phyloP scores from a whole-genome alignment of 1,284 basidiomycete species.

The Lentinula novae-zelandiae region DNA sequence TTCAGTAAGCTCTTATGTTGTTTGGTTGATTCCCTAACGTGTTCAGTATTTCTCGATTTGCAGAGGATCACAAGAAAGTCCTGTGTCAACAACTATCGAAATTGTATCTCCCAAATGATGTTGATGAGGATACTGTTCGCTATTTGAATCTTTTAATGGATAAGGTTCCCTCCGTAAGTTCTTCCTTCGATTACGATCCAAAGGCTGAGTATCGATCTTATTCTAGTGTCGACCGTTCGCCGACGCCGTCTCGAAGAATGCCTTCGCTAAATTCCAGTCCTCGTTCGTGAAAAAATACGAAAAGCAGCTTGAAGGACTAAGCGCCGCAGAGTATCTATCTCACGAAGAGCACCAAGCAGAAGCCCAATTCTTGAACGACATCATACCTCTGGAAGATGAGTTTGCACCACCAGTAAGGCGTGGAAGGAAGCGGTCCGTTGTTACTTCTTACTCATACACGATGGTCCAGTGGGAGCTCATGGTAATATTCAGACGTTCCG shows the following conservation, averaged over 20 bases:
- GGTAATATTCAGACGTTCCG: slow-evolving; percentile 37
- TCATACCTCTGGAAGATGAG: slow-evolving; percentile 46
- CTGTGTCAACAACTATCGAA: slow-evolving; percentile 74
- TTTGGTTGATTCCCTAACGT: background rate
- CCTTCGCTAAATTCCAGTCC: slow-evolving; percentile 73
- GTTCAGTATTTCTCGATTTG: background rate
- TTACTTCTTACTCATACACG: background rate
- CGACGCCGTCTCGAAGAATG: slow-evolving; percentile 74
- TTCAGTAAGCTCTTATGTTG: slow-evolving; percentile 28
- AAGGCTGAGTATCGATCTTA: background rate
- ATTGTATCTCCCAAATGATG: slow-evolving; percentile 69
- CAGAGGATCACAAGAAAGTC: slow-evolving; percentile 77
- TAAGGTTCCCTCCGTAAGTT: slow-evolving; percentile 57
- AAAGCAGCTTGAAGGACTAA: slow-evolving; percentile 66
- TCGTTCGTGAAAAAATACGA: slow-evolving; percentile 69
- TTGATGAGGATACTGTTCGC: slow-evolving; percentile 66
- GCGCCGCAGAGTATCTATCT: slow-evolving; percentile 66
- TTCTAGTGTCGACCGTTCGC: slow-evolving; percentile 69
- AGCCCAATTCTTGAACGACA: slow-evolving; percentile 67
- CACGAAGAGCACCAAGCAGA: slow-evolving; percentile 54
- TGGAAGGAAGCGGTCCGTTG: slow-evolving; percentile 41
- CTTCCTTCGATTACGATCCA: background rate
- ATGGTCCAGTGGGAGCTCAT: background rate
- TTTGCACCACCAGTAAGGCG: slow-evolving; percentile 28
- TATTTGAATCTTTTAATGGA: slow-evolving; percentile 62